phyloP scores from a whole-genome alignment of 192 early-diverging fungal species.

The Paraglomus brasilianum region DNA sequence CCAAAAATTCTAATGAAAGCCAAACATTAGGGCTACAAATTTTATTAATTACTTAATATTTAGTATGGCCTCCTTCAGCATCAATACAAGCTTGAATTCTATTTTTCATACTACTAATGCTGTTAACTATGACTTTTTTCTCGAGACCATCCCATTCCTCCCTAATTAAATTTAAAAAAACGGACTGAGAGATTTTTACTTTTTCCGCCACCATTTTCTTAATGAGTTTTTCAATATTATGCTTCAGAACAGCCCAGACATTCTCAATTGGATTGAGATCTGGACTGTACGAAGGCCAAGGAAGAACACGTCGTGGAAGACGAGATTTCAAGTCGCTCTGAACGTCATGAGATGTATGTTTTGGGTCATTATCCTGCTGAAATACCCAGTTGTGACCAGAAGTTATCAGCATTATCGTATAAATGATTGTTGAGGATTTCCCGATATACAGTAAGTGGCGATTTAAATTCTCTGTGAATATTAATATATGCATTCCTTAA shows the following conservation, averaged over 20 bases:
- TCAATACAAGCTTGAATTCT: too few species aligned
- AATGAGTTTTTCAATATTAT: neutral
- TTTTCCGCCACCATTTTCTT: too few species aligned
- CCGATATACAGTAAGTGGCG: conserved; percentile 1
- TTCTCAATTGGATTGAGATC: conserved; percentile 22
- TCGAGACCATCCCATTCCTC: too few species aligned
- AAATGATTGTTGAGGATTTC: conserved; percentile 6
- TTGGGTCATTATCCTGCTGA: conserved; percentile 5
- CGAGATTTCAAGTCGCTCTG: neutral
- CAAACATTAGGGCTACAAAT: too few species aligned
- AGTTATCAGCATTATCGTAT: conserved; percentile 12
- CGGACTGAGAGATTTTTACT: too few species aligned
- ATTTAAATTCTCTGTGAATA: neutral
- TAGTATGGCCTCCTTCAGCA: too few species aligned
- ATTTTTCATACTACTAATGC: too few species aligned
- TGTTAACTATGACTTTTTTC: too few species aligned
- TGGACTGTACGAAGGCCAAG: conserved; percentile 14
- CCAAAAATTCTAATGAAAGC: too few species aligned
- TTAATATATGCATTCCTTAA: neutral
- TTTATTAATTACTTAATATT: too few species aligned
- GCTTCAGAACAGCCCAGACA: conserved; percentile 13
- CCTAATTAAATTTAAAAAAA: too few species aligned
- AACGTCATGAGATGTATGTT: neutral
- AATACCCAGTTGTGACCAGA: too few species aligned
- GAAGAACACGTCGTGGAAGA: conserved; percentile 1